These are phyloP conservation scores for Calocera viscosa DNA, from an alignment of 768 basidiomycete genomes.

Conservation along the genomic window DNA sequence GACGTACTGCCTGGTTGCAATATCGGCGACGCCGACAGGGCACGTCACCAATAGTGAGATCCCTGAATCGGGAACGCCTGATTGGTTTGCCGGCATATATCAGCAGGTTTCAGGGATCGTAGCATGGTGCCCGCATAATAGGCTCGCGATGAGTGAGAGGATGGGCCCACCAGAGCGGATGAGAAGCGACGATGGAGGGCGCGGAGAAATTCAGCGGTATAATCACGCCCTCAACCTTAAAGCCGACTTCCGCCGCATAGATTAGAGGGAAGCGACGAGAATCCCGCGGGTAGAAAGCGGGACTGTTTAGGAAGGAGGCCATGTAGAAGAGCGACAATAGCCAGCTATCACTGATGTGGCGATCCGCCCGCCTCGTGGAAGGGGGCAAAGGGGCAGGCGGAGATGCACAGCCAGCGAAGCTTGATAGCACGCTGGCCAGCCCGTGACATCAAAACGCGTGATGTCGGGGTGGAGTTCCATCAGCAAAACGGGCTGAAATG, in stretches of 20 bases:
- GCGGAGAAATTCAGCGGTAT: slow-evolving; percentile 1
- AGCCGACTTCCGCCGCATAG: slow-evolving; percentile 8
- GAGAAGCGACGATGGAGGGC: neutral
- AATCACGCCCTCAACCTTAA: slow-evolving; percentile 2
- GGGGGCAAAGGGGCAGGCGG: neutral
- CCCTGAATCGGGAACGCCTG: neutral
- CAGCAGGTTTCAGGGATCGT: neutral
- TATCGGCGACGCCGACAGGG: too few species aligned
- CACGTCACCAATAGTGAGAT: neutral
- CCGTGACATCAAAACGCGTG: neutral
- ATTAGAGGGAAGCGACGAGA: neutral
- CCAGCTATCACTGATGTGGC: slow-evolving; percentile 8
- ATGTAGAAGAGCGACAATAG: neutral
- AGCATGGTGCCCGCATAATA: neutral
- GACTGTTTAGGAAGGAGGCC: neutral
- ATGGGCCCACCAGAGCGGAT: neutral
- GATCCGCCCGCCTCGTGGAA: neutral
- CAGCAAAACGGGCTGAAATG: neutral
- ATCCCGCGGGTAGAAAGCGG: neutral
- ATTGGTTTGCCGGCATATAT: neutral
- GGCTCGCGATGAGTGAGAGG: neutral
- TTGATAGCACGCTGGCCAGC: slow-evolving; percentile 1
- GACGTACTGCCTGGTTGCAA: neutral
- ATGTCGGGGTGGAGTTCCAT: neutral
- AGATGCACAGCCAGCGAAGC: slow-evolving; percentile 3